Conservation (phyloP, 2,329 filamentous ascomycete species). For the Exophiala sideris region DNA sequence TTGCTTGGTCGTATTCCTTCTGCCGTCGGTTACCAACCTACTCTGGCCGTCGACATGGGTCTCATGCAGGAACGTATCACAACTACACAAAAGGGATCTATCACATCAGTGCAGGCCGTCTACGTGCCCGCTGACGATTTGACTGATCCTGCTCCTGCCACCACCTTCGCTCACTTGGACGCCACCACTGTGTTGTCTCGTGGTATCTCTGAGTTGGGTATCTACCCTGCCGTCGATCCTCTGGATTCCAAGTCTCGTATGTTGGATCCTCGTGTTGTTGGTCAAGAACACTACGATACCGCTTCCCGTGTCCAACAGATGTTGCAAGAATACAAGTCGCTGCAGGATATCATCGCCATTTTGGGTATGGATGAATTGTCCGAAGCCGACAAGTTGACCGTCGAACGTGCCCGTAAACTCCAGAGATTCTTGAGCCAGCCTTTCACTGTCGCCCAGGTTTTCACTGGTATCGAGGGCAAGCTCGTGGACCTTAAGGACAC, state of each 20-base stretch:
- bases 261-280: constrained; percentile 97
- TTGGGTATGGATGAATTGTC: constrained; percentile 99
- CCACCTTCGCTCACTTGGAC: constrained; percentile 99
- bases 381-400: constrained; percentile 97
- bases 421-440: constrained; percentile 99
- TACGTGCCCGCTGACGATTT: constrained; percentile 99
- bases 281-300: constrained; percentile 94
- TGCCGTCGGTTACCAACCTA: constrained; percentile 99
- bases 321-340: constrained; percentile 99
- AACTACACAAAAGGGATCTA: constrained; percentile 98
- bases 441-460: constrained; percentile 79
- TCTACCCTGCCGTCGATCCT: constrained; percentile 99
- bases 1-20: constrained; percentile 99
- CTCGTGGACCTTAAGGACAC: constrained; percentile 99
- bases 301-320: constrained; percentile 97
- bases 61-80: constrained; percentile 99
- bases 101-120: constrained; percentile 99
- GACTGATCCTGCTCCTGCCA: constrained; percentile 98
- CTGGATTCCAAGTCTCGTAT: constrained; percentile 99
- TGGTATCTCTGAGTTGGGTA: constrained; percentile 99
- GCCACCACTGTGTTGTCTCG: constrained; percentile 99
- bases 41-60: constrained; percentile 98
- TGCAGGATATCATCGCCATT: constrained; percentile 99
- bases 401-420: constrained; percentile 99
- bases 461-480: constrained; percentile 83